A percentile compares a stretch with the other conserved stretches of the same genome.
These are phyloP conservation scores for Aspergillus sp. DNA, from an alignment of 2,329 filamentous ascomycete genomes.

Conservation along the genomic window DNA sequence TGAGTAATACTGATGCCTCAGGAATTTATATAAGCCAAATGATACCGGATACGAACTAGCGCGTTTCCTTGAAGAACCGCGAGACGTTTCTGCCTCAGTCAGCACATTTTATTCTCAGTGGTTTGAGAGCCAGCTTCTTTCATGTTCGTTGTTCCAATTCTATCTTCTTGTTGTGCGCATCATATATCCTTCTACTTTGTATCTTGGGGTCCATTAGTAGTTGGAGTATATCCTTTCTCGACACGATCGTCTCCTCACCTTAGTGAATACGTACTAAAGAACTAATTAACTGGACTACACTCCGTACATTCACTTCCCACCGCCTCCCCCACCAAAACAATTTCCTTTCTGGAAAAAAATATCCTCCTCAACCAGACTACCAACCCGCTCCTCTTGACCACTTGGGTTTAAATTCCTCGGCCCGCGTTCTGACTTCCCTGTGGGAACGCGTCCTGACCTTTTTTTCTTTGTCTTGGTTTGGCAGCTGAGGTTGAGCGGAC, in stretches of 20 bases:
- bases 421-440: constrained; percentile 10
- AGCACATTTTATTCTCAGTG: neutral
- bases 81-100: constrained; percentile 1
- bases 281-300: neutral
- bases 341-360: constrained; percentile 18
- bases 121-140: neutral
- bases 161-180: neutral
- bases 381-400: constrained; percentile 13
- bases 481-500: constrained; percentile 29
- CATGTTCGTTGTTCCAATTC: neutral
- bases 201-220: neutral
- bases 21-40: neutral
- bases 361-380: constrained; percentile 16
- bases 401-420: constrained; percentile 16
- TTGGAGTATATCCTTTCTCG: neutral
- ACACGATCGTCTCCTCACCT: neutral
- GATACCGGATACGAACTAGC: constrained; percentile 17
- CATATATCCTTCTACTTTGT: neutral
- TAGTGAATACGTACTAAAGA: neutral
- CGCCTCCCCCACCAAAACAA: constrained; percentile 24
- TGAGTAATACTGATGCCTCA: neutral
- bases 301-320: constrained; percentile 12
- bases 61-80: neutral
- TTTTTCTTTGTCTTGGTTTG: constrained; percentile 16
- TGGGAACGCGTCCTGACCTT: constrained; percentile 17